Percentiles rank a stretch among this genome's conserved stretches.
Conservation (phyloP, 192 early-diverging fungal species). For the Coemansia sp. region DNA sequence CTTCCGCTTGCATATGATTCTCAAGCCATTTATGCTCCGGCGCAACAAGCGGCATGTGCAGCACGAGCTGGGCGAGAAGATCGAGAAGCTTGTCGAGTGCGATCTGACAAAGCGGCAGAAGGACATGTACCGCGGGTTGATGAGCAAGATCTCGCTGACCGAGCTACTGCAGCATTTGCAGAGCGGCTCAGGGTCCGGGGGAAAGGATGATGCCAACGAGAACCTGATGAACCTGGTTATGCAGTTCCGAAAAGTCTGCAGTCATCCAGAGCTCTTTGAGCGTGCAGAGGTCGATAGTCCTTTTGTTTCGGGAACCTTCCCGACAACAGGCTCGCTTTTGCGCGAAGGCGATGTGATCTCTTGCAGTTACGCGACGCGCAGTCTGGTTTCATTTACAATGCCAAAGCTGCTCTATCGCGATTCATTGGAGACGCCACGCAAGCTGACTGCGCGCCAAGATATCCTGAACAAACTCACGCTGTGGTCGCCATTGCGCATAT, state of each 20-base stretch:
- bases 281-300: conserved; percentile 80
- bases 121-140: conserved; percentile 70
- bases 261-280: conserved; percentile 86
- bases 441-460: conserved; percentile 20
- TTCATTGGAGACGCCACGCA: conserved; percentile 29
- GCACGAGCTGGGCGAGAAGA: conserved; percentile 88
- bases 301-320: conserved; percentile 60
- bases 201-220: conserved; percentile 70
- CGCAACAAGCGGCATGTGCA: conserved; percentile 89
- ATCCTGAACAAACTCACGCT: conserved; percentile 23
- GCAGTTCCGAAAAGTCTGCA: conserved; percentile 90
- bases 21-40: conserved; percentile 94
- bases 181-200: conserved; percentile 42
- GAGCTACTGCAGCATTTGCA: conserved; percentile 72
- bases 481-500: conserved; percentile 33
- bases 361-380: conserved; percentile 63
- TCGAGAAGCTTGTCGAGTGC: conserved; percentile 79
- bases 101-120: conserved; percentile 74
- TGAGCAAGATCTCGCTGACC: conserved; percentile 74
- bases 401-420: conserved; percentile 70
- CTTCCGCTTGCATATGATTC: conserved; percentile 81
- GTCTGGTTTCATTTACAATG: conserved; percentile 61
- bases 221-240: conserved; percentile 93
- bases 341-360: conserved; percentile 61
- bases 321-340: conserved; percentile 59